Conservation (phyloP, 1,284 basidiomycete genomes). For the Puccinia coronata region DNA sequence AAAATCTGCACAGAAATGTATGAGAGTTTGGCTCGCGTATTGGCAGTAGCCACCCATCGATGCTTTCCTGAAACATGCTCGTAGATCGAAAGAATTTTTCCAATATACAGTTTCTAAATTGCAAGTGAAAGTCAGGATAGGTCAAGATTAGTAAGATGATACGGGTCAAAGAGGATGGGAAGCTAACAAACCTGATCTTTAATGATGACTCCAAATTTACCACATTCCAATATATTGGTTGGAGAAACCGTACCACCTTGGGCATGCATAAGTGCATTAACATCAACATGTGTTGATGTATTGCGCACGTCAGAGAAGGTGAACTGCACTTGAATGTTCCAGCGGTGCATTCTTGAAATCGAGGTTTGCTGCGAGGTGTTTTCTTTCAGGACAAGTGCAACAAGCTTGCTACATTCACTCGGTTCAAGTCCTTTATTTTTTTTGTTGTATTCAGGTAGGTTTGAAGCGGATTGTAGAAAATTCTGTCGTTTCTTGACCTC, state of each 20-base stretch:
- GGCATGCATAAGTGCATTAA: neutral
- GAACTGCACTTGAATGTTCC: conserved; percentile 22
- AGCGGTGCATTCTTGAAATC: conserved; percentile 8
- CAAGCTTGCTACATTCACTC: conserved; percentile 13
- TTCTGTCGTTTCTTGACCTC: neutral
- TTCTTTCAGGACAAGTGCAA: neutral
- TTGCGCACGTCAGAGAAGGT: neutral
- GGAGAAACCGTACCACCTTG: neutral
- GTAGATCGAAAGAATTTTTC: neutral
- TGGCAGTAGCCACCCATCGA: neutral
- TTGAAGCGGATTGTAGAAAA: neutral
- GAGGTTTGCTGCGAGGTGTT: neutral
- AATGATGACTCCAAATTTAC: neutral
- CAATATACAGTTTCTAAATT: conserved; percentile 8
- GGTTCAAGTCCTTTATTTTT: neutral
- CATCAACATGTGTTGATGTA: conserved; percentile 5
- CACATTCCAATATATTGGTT: neutral
- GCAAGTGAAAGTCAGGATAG: neutral
- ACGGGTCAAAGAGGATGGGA: too few relatives aligned
- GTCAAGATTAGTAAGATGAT: too few relatives aligned
- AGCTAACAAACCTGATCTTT: neutral
- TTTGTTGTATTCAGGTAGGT: too few relatives aligned
- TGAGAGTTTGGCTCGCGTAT: neutral
- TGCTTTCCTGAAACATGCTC: conserved; percentile 19
- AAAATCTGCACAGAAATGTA: neutral